A percentile compares a stretch with the other conserved stretches of the same genome.
These are phyloP conservation scores for Penicillium sp. DNA, from an alignment of 2,329 filamentous ascomycete genomes.

Conservation along the genomic window DNA sequence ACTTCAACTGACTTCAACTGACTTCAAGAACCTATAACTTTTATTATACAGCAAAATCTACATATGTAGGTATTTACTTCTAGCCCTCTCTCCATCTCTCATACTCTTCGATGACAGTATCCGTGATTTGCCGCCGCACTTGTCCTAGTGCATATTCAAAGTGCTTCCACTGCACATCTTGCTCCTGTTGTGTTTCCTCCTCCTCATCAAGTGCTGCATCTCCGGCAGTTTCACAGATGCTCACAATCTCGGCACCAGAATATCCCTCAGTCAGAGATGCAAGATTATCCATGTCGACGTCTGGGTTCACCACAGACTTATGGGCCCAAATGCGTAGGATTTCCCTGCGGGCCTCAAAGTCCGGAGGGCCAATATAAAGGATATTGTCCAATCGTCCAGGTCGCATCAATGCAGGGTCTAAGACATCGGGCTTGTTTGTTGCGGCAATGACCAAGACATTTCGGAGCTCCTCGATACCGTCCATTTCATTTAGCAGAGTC, in stretches of 20 bases:
- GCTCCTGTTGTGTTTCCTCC: slow-evolving; percentile 43
- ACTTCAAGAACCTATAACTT: background rate
- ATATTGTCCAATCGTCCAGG: slow-evolving; percentile 82
- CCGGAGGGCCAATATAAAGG: slow-evolving; percentile 82
- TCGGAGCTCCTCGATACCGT: slow-evolving; percentile 81
- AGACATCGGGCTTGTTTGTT: slow-evolving; percentile 82
- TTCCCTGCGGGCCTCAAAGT: slow-evolving; percentile 68
- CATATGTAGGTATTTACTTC: slow-evolving; percentile 1
- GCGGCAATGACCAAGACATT: slow-evolving; percentile 86
- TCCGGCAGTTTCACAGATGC: slow-evolving; percentile 55
- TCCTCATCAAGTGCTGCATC: slow-evolving; percentile 55
- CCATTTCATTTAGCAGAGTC: slow-evolving; percentile 90
- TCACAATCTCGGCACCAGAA: slow-evolving; percentile 80
- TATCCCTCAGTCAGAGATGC: slow-evolving; percentile 70
- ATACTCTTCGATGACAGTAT: slow-evolving; percentile 59
- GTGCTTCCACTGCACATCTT: slow-evolving; percentile 42
- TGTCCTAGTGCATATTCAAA: slow-evolving; percentile 46
- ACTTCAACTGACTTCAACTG: background rate
- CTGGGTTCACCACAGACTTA: slow-evolving; percentile 59
- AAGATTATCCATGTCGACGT: slow-evolving; percentile 66
- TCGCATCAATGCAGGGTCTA: slow-evolving; percentile 82
- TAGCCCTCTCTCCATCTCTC: slow-evolving; percentile 52
- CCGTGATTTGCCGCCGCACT: slow-evolving; percentile 60
- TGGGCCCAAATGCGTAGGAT: slow-evolving; percentile 70
- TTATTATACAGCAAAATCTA: background rate